These are phyloP conservation scores for Paramecium octaurelia DNA, from an alignment of 73 alveolate genomes.

Conservation along the genomic window DNA sequence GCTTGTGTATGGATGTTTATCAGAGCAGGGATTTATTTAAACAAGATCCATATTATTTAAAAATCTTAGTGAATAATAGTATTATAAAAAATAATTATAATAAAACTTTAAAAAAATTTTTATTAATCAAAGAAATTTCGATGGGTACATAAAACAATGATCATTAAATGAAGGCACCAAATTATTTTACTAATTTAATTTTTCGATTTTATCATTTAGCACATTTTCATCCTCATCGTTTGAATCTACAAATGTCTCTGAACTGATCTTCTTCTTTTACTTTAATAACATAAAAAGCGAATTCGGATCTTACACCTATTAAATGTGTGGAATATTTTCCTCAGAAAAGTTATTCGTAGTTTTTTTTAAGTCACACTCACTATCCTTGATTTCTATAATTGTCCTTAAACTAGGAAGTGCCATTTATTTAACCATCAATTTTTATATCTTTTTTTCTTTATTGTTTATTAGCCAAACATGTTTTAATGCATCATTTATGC, in stretches of 20 bases:
- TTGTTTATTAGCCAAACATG: neutral
- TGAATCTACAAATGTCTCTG: neutral
- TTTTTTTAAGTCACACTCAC: neutral
- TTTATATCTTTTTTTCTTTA: neutral
- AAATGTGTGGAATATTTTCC: neutral
- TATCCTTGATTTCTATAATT: neutral
- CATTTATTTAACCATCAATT: neutral
- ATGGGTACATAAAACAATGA: neutral
- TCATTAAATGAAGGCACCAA: neutral
- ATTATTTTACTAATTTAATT: neutral
- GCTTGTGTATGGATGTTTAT: neutral
- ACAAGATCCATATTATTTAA: neutral
- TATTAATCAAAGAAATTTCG: neutral
- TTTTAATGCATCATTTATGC: neutral
- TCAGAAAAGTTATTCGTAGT: neutral
- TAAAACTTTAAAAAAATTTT: neutral
- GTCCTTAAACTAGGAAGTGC: constrained; percentile 25
- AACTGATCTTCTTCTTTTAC: neutral
- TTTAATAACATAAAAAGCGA: neutral
- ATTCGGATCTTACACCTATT: neutral
- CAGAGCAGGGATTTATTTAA: neutral
- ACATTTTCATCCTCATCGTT: neutral
- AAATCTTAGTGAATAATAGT: neutral
- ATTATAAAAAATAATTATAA: neutral
- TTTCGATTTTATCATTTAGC: neutral